Percentiles rank a stretch among this genome's conserved stretches.
Conservation (phyloP, 2,329 filamentous ascomycete genomes). For the Penicillium sp. region DNA sequence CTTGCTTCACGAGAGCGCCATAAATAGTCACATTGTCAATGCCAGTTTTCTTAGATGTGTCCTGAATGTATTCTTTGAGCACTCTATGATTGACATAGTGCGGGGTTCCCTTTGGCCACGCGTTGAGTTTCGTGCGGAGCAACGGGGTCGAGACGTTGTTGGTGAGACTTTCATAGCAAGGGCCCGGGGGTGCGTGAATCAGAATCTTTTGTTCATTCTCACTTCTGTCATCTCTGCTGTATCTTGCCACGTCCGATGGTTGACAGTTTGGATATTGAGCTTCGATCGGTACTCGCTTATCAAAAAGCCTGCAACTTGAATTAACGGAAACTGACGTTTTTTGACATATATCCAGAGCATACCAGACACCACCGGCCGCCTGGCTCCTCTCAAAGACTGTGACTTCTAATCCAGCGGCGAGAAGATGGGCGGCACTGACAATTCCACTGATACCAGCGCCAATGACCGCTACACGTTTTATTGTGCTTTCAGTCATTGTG, state of each 20-base stretch:
- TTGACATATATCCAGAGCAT: neutral
- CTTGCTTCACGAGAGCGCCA: slow-evolving; percentile 58
- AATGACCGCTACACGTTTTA: slow-evolving; percentile 45
- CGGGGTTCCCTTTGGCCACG: slow-evolving; percentile 60
- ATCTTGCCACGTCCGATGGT: slow-evolving; percentile 37
- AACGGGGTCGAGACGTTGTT: slow-evolving; percentile 56
- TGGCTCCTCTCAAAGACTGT: slow-evolving; percentile 55
- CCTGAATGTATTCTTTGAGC: slow-evolving; percentile 60
- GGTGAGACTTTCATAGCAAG: slow-evolving; percentile 52
- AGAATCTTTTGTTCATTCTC: slow-evolving; percentile 16
- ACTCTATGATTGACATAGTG: slow-evolving; percentile 58
- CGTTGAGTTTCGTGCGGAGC: slow-evolving; percentile 49
- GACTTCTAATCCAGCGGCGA: slow-evolving; percentile 47
- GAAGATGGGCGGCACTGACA: slow-evolving; percentile 48
- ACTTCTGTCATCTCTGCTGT: slow-evolving; percentile 16
- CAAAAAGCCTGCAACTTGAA: slow-evolving; percentile 45
- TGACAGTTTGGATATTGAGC: slow-evolving; percentile 45
- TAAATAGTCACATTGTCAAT: slow-evolving; percentile 54
- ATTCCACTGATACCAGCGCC: slow-evolving; percentile 55
- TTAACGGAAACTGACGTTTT: neutral
- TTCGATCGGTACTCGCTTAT: slow-evolving; percentile 50
- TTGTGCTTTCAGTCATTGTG: slow-evolving; percentile 19
- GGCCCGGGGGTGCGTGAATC: slow-evolving; percentile 51
- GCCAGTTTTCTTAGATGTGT: slow-evolving; percentile 52
- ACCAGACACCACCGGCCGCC: slow-evolving; percentile 58